Conservation (phyloP, 768 basidiomycete genomes). For the Leucosporidium yakuticum region DNA sequence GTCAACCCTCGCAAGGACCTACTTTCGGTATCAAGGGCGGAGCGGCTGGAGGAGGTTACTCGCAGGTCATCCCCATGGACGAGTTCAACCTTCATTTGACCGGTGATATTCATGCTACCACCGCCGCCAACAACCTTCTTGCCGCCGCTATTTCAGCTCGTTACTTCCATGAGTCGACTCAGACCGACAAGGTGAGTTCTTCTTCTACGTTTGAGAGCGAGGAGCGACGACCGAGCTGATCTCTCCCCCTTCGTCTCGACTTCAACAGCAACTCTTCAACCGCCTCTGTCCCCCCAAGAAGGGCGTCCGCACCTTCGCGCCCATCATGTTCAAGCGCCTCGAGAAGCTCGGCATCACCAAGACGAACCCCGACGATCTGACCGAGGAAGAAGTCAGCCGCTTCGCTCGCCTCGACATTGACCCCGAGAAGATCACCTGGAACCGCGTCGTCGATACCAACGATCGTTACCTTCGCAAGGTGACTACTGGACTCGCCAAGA, state of each 20-base stretch:
- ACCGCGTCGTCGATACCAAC: constrained; percentile 93
- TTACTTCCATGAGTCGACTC: constrained; percentile 95
- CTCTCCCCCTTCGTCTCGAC: not conserved
- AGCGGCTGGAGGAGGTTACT: constrained; percentile 96
- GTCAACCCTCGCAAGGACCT: constrained; percentile 96
- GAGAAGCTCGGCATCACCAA: constrained; percentile 93
- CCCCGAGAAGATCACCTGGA: constrained; percentile 85
- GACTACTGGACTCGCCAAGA: constrained; percentile 80
- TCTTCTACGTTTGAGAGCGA: not conserved
- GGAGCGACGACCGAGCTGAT: not conserved
- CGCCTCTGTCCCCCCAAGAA: constrained; percentile 90
- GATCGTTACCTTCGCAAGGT: constrained; percentile 94
- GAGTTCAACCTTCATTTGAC: constrained; percentile 98
- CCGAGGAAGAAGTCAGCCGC: constrained; percentile 79
- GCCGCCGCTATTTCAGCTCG: constrained; percentile 94
- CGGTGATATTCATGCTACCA: constrained; percentile 88
- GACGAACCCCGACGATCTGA: constrained; percentile 83
- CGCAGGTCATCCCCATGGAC: constrained; percentile 98
- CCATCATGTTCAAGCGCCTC: constrained; percentile 91
- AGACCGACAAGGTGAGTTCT: constrained; percentile 69
- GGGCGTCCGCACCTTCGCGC: constrained; percentile 87
- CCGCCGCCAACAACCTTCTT: constrained; percentile 92
- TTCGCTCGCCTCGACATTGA: constrained; percentile 93
- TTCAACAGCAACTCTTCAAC: constrained; percentile 68
- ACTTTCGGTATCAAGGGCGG: constrained; percentile 99